Evolutionary conservation across 2,329 filamentous ascomycete species (phyloP).

Genomic region (Talaromyces marneffei): DNA sequence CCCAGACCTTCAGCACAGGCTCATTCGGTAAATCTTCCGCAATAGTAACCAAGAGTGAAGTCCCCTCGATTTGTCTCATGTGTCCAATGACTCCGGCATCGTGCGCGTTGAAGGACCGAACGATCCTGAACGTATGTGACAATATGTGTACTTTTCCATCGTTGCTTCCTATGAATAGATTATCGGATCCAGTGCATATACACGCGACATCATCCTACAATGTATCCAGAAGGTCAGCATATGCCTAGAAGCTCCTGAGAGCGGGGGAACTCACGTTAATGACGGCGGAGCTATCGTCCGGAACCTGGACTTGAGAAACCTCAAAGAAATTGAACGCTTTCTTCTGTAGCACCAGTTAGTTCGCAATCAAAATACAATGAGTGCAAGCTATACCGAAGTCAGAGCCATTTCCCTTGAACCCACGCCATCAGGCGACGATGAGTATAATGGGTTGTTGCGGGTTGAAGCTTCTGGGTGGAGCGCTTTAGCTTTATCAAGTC

Average conservation of each 20-base stretch:
- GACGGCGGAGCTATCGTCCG: constrained; percentile 69
- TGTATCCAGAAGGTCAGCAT: constrained; percentile 4
- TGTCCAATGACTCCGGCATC: constrained; percentile 72
- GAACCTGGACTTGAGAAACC: constrained; percentile 73
- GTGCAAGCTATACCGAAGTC: constrained; percentile 33
- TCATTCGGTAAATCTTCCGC: constrained; percentile 82
- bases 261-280: constrained; percentile 61
- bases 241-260: constrained; percentile 3
- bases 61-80: constrained; percentile 86
- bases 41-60: constrained; percentile 72
- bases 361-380: background rate
- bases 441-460: constrained; percentile 3
- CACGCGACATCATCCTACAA: constrained; percentile 64
- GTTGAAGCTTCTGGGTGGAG: constrained; percentile 8
- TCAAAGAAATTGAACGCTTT: constrained; percentile 99
- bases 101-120: constrained; percentile 81
- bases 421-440: constrained; percentile 25
- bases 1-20: constrained; percentile 94
- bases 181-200: constrained; percentile 80
- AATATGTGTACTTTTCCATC: constrained; percentile 85
- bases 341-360: constrained; percentile 58
- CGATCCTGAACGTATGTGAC: constrained; percentile 77
- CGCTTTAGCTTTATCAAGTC: background rate
- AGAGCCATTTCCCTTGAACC: constrained; percentile 36
- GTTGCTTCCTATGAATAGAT: constrained; percentile 78